Evolutionary conservation across 371 early-diverging fungal genomes (phyloP).

Genomic region (Paraphysoderma sedebokerense): DNA sequence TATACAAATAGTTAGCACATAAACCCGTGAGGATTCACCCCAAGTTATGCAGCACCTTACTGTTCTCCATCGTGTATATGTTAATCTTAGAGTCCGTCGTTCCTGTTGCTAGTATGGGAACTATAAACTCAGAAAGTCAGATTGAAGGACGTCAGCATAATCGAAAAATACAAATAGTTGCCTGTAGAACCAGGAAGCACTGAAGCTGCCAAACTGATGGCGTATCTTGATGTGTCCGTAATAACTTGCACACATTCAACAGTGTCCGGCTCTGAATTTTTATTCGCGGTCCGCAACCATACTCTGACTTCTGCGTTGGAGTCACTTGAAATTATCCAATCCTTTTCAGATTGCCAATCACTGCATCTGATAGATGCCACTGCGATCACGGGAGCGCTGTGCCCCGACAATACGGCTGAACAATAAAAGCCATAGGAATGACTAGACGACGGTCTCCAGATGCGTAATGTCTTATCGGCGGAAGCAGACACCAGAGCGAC

Average conservation of each 20-base stretch:
- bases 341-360: conserved; percentile 7
- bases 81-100: conserved; percentile 51
- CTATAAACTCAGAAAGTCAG: conserved; percentile 10
- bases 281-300: too few relatives aligned
- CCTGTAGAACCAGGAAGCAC: conserved; percentile 36
- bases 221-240: conserved; percentile 10
- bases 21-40: too few relatives aligned
- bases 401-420: conserved; percentile 50
- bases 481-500: conserved; percentile 64
- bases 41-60: neutral
- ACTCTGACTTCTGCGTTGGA: conserved; percentile 62
- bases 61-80: conserved; percentile 28
- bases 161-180: conserved; percentile 4
- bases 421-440: conserved; percentile 34
- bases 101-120: conserved; percentile 50
- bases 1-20: neutral
- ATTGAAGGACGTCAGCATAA: conserved; percentile 1
- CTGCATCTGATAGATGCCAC: conserved; percentile 18
- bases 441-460: conserved; percentile 39
- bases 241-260: conserved; percentile 16
- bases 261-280: conserved; percentile 26
- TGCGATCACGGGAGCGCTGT: conserved; percentile 45
- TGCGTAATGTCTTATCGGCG: conserved; percentile 51
- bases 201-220: neutral
- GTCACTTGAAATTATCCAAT: conserved; percentile 54